Evolutionary conservation across 2,329 filamentous ascomycete genomes (phyloP).

Genomic region (Aureobasidium sp.): DNA sequence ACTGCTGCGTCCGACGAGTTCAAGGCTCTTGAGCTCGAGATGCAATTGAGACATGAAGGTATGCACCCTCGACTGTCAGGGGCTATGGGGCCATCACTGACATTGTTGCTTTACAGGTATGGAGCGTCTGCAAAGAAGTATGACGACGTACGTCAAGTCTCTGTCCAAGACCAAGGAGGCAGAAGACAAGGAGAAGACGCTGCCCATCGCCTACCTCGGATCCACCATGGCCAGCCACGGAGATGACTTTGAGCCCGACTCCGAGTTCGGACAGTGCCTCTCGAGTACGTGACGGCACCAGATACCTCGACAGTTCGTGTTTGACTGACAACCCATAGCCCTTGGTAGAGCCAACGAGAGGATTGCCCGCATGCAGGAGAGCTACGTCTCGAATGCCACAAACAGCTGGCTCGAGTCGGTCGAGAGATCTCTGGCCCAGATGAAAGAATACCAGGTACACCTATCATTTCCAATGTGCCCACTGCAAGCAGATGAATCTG

Average conservation of each 20-base stretch:
- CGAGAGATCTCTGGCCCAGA: conserved; percentile 80
- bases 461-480: not conserved
- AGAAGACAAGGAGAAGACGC: conserved; percentile 79
- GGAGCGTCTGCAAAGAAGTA: conserved; percentile 80
- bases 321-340: conserved; percentile 34
- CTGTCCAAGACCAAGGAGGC: conserved; percentile 74
- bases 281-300: conserved; percentile 37
- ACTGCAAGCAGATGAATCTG: not conserved
- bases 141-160: conserved; percentile 80
- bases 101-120: conserved; percentile 52
- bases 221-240: conserved; percentile 81
- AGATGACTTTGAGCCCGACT: conserved; percentile 85
- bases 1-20: conserved; percentile 85
- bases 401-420: conserved; percentile 84
- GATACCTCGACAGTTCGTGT: not conserved
- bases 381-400: conserved; percentile 68
- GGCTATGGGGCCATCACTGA: not conserved
- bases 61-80: conserved; percentile 24
- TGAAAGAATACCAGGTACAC: conserved; percentile 93
- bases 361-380: conserved; percentile 76
- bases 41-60: conserved; percentile 85
- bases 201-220: conserved; percentile 72
- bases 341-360: conserved; percentile 84
- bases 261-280: conserved; percentile 83
- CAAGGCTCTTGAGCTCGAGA: conserved; percentile 80